Percentiles rank a stretch among this genome's conserved stretches.
Evolutionary conservation across 164 flowering plant species (phyloP).

Genomic region (Vitis riparia): DNA sequence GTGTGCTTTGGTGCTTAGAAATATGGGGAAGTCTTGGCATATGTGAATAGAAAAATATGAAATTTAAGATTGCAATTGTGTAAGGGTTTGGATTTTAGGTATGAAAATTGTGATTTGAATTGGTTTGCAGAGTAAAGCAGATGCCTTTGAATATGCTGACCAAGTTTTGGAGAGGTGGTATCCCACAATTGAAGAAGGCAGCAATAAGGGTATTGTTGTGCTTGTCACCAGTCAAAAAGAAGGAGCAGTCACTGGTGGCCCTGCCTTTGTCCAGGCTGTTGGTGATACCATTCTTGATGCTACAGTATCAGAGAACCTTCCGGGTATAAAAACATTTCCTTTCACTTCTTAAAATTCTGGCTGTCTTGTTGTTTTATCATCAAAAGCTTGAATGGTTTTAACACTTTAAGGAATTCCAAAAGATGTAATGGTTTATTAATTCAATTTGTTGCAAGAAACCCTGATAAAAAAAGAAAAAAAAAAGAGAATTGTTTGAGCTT

Average conservation of each 20-base stretch:
- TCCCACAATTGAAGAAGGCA: slow-evolving; percentile 88
- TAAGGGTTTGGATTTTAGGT: neutral
- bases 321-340: slow-evolving; percentile 46
- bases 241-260: slow-evolving; percentile 97
- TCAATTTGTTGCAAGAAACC: neutral
- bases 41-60: too few relatives aligned
- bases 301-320: slow-evolving; percentile 91
- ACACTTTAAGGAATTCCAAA: too few relatives aligned
- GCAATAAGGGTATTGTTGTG: slow-evolving; percentile 88
- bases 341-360: neutral
- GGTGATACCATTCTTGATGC: slow-evolving; percentile 90
- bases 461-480: too few relatives aligned
- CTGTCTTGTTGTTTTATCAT: neutral
- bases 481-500: neutral
- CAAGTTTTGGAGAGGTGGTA: slow-evolving; percentile 94
- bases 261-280: slow-evolving; percentile 82
- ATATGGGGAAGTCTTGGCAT: too few relatives aligned
- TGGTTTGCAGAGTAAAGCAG: slow-evolving; percentile 87
- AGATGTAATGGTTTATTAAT: neutral
- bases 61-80: too few relatives aligned
- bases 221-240: slow-evolving; percentile 96
- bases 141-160: slow-evolving; percentile 97
- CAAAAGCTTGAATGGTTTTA: neutral
- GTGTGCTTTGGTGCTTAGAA: too few relatives aligned
- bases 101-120: neutral